Evolutionary conservation across 2,329 filamentous ascomycete species (phyloP).

Genomic region (Zelopaecilomyces penicillatus): DNA sequence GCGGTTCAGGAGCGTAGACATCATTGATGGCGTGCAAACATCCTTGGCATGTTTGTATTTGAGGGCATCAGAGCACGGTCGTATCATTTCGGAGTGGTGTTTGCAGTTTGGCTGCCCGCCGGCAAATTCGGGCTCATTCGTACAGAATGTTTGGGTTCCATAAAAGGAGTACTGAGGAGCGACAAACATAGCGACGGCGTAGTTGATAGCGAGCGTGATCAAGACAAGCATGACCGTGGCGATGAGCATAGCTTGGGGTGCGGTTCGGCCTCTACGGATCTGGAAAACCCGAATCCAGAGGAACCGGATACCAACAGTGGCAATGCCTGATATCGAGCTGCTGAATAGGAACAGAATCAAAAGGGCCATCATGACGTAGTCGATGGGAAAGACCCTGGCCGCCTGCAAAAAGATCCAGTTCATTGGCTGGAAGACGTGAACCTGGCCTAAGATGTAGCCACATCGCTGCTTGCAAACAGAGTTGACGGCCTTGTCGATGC

Average conservation of each 20-base stretch:
- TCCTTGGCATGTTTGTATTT: conserved; percentile 62
- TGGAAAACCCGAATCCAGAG: conserved; percentile 91
- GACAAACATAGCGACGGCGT: conserved; percentile 85
- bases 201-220: conserved; percentile 86
- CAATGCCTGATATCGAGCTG: conserved; percentile 78
- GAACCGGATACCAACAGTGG: conserved; percentile 85
- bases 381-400: conserved; percentile 77
- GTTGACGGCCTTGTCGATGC: conserved; percentile 93
- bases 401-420: conserved; percentile 76
- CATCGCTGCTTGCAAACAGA: conserved; percentile 85
- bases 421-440: conserved; percentile 90
- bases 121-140: conserved; percentile 53
- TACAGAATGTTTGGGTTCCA: conserved; percentile 90
- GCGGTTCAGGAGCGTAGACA: conserved; percentile 87
- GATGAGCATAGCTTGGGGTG: conserved; percentile 84
- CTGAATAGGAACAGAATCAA: conserved; percentile 82
- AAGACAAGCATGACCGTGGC: conserved; percentile 86
- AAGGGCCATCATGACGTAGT: conserved; percentile 83
- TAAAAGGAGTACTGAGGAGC: conserved; percentile 93
- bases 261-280: conserved; percentile 80
- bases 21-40: conserved; percentile 84
- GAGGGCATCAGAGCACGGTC: conserved; percentile 71
- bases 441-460: conserved; percentile 79
- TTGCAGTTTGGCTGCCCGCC: conserved; percentile 69
- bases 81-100: conserved; percentile 61